These are phyloP conservation scores for Fusarium tuaranense DNA, from an alignment of 2,329 filamentous ascomycete genomes.

Conservation along the genomic window DNA sequence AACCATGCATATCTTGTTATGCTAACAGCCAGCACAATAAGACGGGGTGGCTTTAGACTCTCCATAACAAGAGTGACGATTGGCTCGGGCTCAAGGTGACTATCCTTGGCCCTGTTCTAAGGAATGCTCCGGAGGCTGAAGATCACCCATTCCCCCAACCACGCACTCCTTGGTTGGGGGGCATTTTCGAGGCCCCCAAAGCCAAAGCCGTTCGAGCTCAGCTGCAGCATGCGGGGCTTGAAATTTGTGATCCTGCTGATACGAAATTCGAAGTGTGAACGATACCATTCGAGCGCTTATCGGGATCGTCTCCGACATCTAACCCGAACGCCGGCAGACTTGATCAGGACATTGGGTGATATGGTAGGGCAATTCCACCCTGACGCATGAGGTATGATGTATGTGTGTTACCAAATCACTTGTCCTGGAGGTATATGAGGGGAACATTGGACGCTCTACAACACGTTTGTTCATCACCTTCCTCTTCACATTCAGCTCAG, in stretches of 20 bases:
- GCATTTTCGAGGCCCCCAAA: background rate
- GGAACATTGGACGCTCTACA: background rate
- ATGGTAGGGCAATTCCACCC: background rate
- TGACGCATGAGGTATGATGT: background rate
- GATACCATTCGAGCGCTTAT: conserved; percentile 13
- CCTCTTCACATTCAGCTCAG: background rate
- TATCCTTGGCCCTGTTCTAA: background rate
- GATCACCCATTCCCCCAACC: background rate
- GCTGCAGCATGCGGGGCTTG: background rate
- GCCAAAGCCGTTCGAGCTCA: background rate
- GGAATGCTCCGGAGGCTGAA: background rate
- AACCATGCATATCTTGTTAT: background rate
- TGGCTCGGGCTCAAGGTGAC: background rate
- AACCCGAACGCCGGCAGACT: background rate
- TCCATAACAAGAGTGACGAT: background rate
- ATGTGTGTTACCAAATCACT: background rate
- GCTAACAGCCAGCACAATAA: background rate
- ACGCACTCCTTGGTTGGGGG: background rate
- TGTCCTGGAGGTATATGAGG: background rate
- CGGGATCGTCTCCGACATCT: conserved; percentile 3
- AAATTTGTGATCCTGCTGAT: background rate
- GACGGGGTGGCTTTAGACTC: background rate
- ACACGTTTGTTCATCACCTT: background rate
- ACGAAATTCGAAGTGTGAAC: background rate
- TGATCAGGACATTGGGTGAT: background rate